Evolutionary conservation across 1,284 basidiomycete genomes (phyloP), one percentile per base, ranked within the genome.

Genomic region (Marasmius fiardii): DNA sequence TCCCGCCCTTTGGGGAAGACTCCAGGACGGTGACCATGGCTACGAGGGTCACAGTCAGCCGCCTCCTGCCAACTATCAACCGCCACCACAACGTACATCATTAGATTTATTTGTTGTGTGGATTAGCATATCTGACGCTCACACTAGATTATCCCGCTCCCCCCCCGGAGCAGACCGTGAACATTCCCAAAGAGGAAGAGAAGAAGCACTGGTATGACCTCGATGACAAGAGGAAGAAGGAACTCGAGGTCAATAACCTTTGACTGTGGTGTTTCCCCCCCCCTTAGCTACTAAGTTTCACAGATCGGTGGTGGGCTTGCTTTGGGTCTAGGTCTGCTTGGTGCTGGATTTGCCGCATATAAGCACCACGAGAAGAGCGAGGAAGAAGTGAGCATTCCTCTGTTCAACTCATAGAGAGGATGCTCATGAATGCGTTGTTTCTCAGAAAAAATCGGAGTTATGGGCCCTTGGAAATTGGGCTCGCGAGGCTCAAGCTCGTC

Each of bases 1-100:
- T 1, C 86, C 88, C 33, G 85, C 85, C 7, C 76, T 90, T 34
- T 90, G 88, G 88, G 84, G 80, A 51, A 76, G 74, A 50, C 47
- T 82, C 37, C 68, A 72, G 33, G 74, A 74, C 45, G 66, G 69
- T n/a, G 69, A 72, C 33, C 59, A 61, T 26, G 63, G 64, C 41
- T 52, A 68, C 37, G 65, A 68, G 16, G 68, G 69, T 12, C 66
- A 64, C 4, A 20, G 39, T 4, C 60, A 63, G 10, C 58, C 56
- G 51, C 24, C 60, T 45, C 35, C 61, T 55, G 51, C 60, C 52
- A 43, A 56, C 16, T 62, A 63, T 24, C 54, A 61, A 26, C 62
- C 65, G 18, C 52, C 62, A 47, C 49, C 53, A 44, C 53, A 58
- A 58, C 63, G 64, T 64, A 37, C 18, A 54, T 41, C 39, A 39